Percentiles rank a stretch among this genome's conserved stretches.
Evolutionary conservation across 345 rosid genomes (phyloP).

Genomic region (Citrus inodora): DNA sequence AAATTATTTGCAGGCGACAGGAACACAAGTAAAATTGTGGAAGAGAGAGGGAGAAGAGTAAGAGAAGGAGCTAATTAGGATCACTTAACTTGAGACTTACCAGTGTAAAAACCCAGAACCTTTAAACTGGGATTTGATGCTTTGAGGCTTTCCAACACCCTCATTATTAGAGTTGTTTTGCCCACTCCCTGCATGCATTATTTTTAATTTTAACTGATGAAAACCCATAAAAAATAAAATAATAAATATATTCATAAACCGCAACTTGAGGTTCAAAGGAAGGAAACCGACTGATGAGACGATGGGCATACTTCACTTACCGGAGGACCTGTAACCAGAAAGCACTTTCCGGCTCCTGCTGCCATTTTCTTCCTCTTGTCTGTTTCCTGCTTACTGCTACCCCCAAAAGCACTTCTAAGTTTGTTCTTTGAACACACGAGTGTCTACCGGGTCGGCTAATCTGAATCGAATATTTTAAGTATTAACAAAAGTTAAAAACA

Average conservation of each 20-base stretch:
- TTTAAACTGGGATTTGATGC: conserved; percentile 45
- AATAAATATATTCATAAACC: not conserved
- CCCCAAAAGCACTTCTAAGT: too few relatives aligned
- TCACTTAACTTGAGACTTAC: conserved; percentile 18
- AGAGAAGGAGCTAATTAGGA: not conserved
- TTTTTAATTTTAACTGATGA: too few relatives aligned
- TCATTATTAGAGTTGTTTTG: conserved; percentile 62
- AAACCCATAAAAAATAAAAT: too few relatives aligned
- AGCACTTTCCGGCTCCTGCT: conserved; percentile 37
- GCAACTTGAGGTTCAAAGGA: not conserved
- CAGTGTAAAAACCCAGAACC: conserved; percentile 65
- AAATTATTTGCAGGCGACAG: too few relatives aligned
- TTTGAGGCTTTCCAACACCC: conserved; percentile 49
- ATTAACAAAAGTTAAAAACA: too few relatives aligned
- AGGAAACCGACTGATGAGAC: too few relatives aligned
- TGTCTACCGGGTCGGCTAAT: too few relatives aligned
- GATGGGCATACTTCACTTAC: conserved; percentile 12
- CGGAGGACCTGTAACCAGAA: conserved; percentile 42
- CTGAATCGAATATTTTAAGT: too few relatives aligned
- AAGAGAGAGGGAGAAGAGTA: too few relatives aligned
- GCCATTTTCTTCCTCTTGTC: conserved; percentile 13
- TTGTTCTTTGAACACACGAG: too few relatives aligned
- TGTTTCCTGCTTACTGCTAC: too few relatives aligned
- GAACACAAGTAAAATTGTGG: too few relatives aligned
- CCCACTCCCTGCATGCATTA: conserved; percentile 55